Conservation (phyloP, 2,329 filamentous ascomycete genomes). For the Lojkania enalia region DNA sequence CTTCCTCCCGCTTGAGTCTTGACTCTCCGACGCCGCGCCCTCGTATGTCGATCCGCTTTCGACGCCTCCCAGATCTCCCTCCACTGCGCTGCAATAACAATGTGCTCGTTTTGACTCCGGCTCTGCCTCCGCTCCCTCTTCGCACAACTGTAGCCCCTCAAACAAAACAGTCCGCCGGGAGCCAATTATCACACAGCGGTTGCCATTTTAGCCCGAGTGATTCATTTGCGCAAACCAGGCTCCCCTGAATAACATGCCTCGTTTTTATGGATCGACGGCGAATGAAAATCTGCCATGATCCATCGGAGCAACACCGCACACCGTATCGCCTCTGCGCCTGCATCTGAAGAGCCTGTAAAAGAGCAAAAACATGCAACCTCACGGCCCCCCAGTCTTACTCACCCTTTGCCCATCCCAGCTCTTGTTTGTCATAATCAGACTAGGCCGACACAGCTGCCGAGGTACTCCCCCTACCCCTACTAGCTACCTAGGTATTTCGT, state of each 20-base stretch:
- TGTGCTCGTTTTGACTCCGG: not conserved
- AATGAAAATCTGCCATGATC: slow-evolving; percentile 20
- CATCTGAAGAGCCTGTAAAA: slow-evolving; percentile 21
- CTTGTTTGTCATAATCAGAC: slow-evolving; percentile 9
- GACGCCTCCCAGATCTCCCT: slow-evolving; percentile 5
- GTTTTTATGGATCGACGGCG: slow-evolving; percentile 19
- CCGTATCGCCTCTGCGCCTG: slow-evolving; percentile 13
- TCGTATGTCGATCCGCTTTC: not conserved
- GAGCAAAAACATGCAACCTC: slow-evolving; percentile 16
- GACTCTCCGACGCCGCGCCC: not conserved
- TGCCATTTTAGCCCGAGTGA: slow-evolving; percentile 24
- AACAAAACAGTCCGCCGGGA: slow-evolving; percentile 18
- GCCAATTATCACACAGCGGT: slow-evolving; percentile 21
- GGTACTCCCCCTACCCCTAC: not conserved
- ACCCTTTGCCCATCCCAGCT: slow-evolving; percentile 3
- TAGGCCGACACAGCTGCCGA: not conserved
- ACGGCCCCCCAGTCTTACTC: slow-evolving; percentile 21
- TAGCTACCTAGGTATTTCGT: not conserved
- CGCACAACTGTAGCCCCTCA: slow-evolving; percentile 11
- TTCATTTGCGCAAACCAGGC: slow-evolving; percentile 38
- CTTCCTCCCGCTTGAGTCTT: not conserved
- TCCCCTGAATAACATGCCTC: slow-evolving; percentile 18
- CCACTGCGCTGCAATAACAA: not conserved
- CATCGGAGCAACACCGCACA: slow-evolving; percentile 14
- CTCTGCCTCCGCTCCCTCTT: slow-evolving; percentile 6